Evolutionary conservation across 208 protist species (phyloP).

Genomic region (Endotrypanum monterogeii): DNA sequence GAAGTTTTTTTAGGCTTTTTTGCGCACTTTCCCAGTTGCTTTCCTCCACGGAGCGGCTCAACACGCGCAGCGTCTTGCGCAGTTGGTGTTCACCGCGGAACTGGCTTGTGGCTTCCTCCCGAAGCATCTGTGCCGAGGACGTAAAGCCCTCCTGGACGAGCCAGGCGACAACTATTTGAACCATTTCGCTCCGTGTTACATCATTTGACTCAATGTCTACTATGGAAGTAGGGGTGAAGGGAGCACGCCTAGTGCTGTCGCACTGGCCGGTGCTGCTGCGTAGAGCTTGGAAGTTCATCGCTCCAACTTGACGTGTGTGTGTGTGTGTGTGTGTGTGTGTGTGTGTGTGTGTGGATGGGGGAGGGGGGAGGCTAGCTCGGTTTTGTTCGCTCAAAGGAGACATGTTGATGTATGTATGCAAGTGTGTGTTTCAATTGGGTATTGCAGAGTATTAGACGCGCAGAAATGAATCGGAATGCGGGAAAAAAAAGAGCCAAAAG

Average conservation of each 20-base stretch:
- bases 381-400: not conserved
- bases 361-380: not conserved
- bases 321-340: not conserved
- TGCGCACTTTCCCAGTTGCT: conserved; percentile 76
- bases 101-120: conserved; percentile 76
- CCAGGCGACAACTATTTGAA: conserved; percentile 77
- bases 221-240: conserved; percentile 31
- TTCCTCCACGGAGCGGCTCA: conserved; percentile 73
- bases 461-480: not conserved
- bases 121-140: conserved; percentile 80
- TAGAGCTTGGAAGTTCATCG: conserved; percentile 12
- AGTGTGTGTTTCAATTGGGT: not conserved
- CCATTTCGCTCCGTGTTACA: conserved; percentile 63
- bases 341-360: not conserved
- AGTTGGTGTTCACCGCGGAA: conserved; percentile 70
- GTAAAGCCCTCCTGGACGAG: conserved; percentile 72
- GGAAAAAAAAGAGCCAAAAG: not conserved
- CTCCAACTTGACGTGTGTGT: not conserved
- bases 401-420: not conserved
- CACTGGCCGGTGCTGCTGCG: not conserved
- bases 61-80: conserved; percentile 67
- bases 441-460: not conserved
- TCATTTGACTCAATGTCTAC: conserved; percentile 68
- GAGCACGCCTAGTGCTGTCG: not conserved
- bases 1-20: conserved; percentile 63